These are phyloP conservation scores for Apiotrichum sp. DNA, from an alignment of 1,284 basidiomycete species.

Conservation along the genomic window DNA sequence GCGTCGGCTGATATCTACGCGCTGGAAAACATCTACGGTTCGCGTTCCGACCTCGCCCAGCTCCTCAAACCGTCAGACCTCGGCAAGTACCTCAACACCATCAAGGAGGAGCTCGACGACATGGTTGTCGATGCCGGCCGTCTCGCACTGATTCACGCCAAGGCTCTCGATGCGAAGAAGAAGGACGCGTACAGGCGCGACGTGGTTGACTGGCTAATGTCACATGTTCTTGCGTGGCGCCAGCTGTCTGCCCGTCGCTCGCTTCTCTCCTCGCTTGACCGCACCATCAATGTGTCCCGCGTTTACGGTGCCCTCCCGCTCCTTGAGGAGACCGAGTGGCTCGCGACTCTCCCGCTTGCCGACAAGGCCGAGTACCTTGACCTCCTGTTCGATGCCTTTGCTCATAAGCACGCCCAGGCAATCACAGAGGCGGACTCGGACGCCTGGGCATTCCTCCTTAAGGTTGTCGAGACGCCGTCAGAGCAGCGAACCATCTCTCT, in stretches of 20 bases:
- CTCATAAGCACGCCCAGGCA: slow-evolving; percentile 15
- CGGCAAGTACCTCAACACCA: slow-evolving; percentile 58
- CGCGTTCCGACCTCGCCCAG: slow-evolving; percentile 61
- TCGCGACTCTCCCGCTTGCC: slow-evolving; percentile 8
- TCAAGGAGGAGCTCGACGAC: slow-evolving; percentile 58
- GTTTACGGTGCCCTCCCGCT: slow-evolving; percentile 59
- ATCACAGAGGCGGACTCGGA: slow-evolving; percentile 21
- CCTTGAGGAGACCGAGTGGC: slow-evolving; percentile 39
- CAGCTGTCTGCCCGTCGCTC: slow-evolving; percentile 53
- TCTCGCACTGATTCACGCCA: slow-evolving; percentile 56
- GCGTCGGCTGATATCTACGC: slow-evolving; percentile 60
- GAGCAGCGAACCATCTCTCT: slow-evolving; percentile 23
- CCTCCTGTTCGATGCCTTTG: slow-evolving; percentile 19
- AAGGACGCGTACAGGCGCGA: slow-evolving; percentile 61
- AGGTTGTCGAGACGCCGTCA: slow-evolving; percentile 3
- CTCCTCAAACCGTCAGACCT: slow-evolving; percentile 71
- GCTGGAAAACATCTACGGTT: slow-evolving; percentile 75
- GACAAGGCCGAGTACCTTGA: slow-evolving; percentile 24
- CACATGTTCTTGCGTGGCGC: slow-evolving; percentile 66
- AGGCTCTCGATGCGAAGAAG: slow-evolving; percentile 41
- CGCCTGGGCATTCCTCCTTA: slow-evolving; percentile 24
- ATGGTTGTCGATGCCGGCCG: slow-evolving; percentile 64
- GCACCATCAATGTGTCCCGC: slow-evolving; percentile 62
- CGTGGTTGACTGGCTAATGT: slow-evolving; percentile 71
- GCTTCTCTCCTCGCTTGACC: slow-evolving; percentile 58